Evolutionary conservation across 192 early-diverging fungal genomes (phyloP), one percentile per base, ranked within the genome.

Genomic region (Coemansia sp.): DNA sequence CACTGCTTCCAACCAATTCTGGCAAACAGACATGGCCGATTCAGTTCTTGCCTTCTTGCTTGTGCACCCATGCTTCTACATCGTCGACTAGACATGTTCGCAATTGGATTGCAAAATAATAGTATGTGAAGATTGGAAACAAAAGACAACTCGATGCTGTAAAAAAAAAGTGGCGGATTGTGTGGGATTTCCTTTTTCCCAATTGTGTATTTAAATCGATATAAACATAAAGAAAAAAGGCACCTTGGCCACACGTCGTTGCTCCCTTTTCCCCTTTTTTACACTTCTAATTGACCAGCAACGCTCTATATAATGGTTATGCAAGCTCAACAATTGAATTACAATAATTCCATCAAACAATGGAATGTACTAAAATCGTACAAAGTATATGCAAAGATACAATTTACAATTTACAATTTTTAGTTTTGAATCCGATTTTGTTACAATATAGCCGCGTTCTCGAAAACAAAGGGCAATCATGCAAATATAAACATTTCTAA

Each of bases 121-220:
- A 6, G n/a, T 12, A 13, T 49, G 23, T 49, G 46, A 25, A 49
- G 25, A 13, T n/a, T 13, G 42, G 18, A 45, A 5, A 45, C 0
- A 16, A 45, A 45, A 45, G 42, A 45, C 42, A 45, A n/a, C 42
- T 45, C 8, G n/a, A 45, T 13, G 18, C 16, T 18, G 13, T 5
- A 13, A 18, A 45, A 45, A 45, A 45, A 56, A 33, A n/a, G 53
- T 56, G 53, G 53, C 53, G 53, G 53, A 56, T 56, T 56, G 53
- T 56, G 53, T 18, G 13, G 46, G 48, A 21, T 57, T 39, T 64
- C 37, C 34, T 26, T 63, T 49, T 53, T 56, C 42, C n/a, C 29
- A 21, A 53, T 66, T 66, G 64, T 66, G 64, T 42, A 59, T 66
- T 59, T 59, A 66, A 29, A 37, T n/a, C 35, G 51, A 58, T 59